Conservation (phyloP, 169 alveolate species). For the Pseudocohnilembus persalinus region DNA sequence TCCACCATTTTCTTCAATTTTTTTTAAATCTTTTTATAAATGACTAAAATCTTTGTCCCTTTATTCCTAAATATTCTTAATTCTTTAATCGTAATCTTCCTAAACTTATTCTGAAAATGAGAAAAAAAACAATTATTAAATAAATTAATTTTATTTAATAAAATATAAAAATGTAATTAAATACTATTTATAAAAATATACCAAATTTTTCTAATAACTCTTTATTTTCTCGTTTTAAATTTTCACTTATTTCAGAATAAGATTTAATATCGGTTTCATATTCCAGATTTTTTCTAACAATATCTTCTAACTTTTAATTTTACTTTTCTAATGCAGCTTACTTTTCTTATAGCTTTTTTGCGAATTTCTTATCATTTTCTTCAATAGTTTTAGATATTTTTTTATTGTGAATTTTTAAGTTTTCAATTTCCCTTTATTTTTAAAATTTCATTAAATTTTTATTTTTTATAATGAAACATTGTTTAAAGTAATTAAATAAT, state of each 20-base stretch:
- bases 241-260: background rate
- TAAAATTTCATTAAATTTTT: no score
- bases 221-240: background rate
- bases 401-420: no score
- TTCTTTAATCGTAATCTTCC: background rate
- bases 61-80: background rate
- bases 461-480: no score
- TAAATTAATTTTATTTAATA: no score
- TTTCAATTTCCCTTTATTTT: background rate
- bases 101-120: no score
- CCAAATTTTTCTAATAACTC: background rate
- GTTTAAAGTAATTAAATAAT: no score
- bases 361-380: background rate
- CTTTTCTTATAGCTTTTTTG: background rate
- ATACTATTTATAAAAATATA: no score
- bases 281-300: background rate
- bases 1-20: background rate
- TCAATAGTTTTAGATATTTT: background rate
- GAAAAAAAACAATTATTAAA: no score
- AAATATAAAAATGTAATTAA: no score
- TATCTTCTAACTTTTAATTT: background rate
- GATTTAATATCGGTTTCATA: background rate
- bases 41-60: background rate
- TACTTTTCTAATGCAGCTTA: background rate
- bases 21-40: background rate